Evolutionary conservation across 208 protist species (phyloP).

Genomic region (Leishmania guyanensis): DNA sequence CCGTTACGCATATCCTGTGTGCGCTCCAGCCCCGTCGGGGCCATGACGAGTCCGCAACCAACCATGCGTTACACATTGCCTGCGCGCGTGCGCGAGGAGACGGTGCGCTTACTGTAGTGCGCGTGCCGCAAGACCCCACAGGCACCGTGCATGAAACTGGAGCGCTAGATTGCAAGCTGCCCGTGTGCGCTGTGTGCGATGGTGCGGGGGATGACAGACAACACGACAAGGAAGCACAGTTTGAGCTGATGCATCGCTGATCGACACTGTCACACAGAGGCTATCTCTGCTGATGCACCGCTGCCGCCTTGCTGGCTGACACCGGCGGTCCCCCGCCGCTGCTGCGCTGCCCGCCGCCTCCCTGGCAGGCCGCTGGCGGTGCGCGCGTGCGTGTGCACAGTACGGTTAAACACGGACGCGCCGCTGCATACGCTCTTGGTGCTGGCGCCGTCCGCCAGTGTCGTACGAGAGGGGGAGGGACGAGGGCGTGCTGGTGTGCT

Average conservation of each 20-base stretch:
- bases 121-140: slow-evolving; percentile 23
- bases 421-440: slow-evolving; percentile 18
- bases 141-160: slow-evolving; percentile 29
- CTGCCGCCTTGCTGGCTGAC: background rate
- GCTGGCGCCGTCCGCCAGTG: slow-evolving; percentile 28
- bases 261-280: slow-evolving; percentile 16
- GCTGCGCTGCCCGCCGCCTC: background rate
- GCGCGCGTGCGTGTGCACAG: slow-evolving; percentile 1
- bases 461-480: slow-evolving; percentile 14
- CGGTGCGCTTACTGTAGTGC: slow-evolving; percentile 21
- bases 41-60: slow-evolving; percentile 34
- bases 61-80: slow-evolving; percentile 23
- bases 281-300: slow-evolving; percentile 19
- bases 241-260: slow-evolving; percentile 26
- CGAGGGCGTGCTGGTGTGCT: background rate
- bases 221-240: slow-evolving; percentile 22
- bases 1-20: slow-evolving; percentile 34
- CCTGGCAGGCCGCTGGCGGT: background rate
- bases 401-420: slow-evolving; percentile 32
- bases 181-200: background rate
- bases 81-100: background rate
- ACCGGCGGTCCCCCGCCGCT: background rate
- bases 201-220: slow-evolving; percentile 20
- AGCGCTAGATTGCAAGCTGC: slow-evolving; percentile 9
- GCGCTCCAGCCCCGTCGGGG: slow-evolving; percentile 32